These are phyloP conservation scores for Xylariomycetidae sp. DNA, from an alignment of 2,329 filamentous ascomycete genomes.

Conservation along the genomic window DNA sequence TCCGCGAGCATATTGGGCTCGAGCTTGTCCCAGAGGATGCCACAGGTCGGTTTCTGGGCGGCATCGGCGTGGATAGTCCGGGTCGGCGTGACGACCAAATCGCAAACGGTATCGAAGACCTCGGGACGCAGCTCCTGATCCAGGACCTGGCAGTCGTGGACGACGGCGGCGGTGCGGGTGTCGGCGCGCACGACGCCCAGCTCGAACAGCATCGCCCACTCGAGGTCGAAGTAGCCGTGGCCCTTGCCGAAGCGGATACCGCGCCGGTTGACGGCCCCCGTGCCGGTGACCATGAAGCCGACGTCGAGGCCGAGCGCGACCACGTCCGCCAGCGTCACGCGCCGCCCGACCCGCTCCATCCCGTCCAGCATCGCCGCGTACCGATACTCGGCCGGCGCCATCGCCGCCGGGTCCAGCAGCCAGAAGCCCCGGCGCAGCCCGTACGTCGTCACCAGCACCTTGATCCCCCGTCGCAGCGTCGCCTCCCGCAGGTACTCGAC, in stretches of 20 bases:
- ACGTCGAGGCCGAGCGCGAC: constrained; percentile 21
- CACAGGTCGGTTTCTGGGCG: constrained; percentile 27
- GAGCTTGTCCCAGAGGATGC: constrained; percentile 32
- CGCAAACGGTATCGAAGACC: constrained; percentile 34
- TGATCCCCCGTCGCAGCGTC: constrained; percentile 35
- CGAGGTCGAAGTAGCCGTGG: constrained; percentile 35
- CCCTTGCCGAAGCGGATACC: constrained; percentile 35
- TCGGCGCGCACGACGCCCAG: constrained; percentile 22
- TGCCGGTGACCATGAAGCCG: constrained; percentile 33
- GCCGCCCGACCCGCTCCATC: constrained; percentile 34
- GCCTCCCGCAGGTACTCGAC: constrained; percentile 32
- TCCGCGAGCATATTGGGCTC: constrained; percentile 29
- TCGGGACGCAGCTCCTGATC: constrained; percentile 28
- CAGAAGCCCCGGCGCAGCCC: constrained; percentile 35
- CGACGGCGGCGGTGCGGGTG: constrained; percentile 28
- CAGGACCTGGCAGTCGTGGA: constrained; percentile 36
- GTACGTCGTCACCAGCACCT: constrained; percentile 34
- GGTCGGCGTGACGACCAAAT: constrained; percentile 33
- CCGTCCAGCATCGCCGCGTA: constrained; percentile 34
- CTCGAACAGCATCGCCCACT: constrained; percentile 34
- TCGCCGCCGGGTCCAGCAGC: constrained; percentile 28
- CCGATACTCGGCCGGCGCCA: constrained; percentile 14
- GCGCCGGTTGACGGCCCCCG: constrained; percentile 30
- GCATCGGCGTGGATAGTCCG: constrained; percentile 21
- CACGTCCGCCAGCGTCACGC: constrained; percentile 30